Evolutionary conservation across 176 grass and related monocot species (phyloP), one percentile per base, ranked within the genome.

Genomic region (Avena eriantha): DNA sequence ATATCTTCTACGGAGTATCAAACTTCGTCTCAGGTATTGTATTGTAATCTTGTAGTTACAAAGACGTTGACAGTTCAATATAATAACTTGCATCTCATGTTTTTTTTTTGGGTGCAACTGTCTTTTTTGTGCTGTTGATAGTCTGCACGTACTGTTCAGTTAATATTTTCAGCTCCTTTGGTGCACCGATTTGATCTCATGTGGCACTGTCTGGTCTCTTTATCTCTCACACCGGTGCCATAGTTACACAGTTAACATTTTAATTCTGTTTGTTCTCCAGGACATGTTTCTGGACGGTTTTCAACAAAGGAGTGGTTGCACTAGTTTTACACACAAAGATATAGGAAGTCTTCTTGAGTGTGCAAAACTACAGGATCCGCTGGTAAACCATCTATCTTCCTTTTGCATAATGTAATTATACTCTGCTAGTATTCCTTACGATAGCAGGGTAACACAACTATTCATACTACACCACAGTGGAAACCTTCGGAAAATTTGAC

Each of bases 211-310:
- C 5, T 8, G 22, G 46, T 75, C 46, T 7, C 45, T 75, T 22
- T 75, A 75, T 75, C 45, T 74, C 70, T 49, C 22, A 50, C 45
- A 8, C 46, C 14, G 24, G 1, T 26, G 45, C 46, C 48, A 75
- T 49, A 75, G 50, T 24, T 75, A 41, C 23, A 50, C 46, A 51
- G 46, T 14, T 75, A 51, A 29, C 72, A 75, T 75, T 75, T 75
- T 43, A 31, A 46, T 15, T 49, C 24, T 50, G 45, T 51, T 29
- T 75, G 46, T 75, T 49, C 46, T 75, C 72, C 46, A 75, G 72
- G 46, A 75, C 50, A 50, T 17, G 22, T 50, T 75, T 49, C 23
- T 51, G 45, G 47, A 74, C 45, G 22, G 3, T 29, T 22, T 14
- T 74, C 71, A 74, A 50, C 71, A 49, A 74, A 50, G n/a, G 50